Evolutionary conservation across 441 rosid genomes (phyloP).

Genomic region (Melastoma candidum): DNA sequence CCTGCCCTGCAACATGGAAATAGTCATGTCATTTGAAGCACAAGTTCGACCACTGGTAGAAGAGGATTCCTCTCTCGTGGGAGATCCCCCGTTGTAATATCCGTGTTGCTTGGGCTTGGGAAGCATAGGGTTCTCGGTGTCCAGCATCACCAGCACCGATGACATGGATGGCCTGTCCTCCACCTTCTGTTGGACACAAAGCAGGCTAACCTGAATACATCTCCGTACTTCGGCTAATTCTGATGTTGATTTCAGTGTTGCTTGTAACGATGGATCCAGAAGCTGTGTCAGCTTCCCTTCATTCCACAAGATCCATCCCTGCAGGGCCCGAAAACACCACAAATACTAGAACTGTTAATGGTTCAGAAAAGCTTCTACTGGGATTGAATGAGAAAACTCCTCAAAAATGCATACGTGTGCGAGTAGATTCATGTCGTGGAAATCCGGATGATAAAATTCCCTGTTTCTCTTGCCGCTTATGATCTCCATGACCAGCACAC

Average conservation of each 20-base stretch:
- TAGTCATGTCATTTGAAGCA: no score
- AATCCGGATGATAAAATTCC: slow-evolving; percentile 4
- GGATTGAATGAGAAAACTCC: no score
- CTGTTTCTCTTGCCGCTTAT: slow-evolving; percentile 18
- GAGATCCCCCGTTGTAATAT: no score
- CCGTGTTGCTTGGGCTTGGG: no score
- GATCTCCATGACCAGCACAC: slow-evolving; percentile 26
- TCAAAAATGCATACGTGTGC: slow-evolving; percentile 11
- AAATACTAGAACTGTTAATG: background rate
- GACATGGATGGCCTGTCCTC: slow-evolving; percentile 26
- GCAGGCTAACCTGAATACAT: slow-evolving; percentile 44
- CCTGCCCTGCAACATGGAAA: no score
- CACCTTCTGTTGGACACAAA: slow-evolving; percentile 39
- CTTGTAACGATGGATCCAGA: slow-evolving; percentile 19
- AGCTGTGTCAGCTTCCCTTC: slow-evolving; percentile 20
- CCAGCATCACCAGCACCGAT: no score
- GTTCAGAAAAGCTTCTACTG: background rate
- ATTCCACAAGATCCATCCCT: slow-evolving; percentile 44
- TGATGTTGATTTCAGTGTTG: slow-evolving; percentile 10
- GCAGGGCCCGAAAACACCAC: background rate
- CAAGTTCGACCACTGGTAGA: no score
- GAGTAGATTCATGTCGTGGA: slow-evolving; percentile 12
- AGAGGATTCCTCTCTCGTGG: no score
- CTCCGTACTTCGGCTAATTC: slow-evolving; percentile 24
- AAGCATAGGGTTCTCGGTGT: no score